Base-by-base conservation (phyloP, 345 rosid genomes). In the Eucalyptus sideroxylon region DNA sequence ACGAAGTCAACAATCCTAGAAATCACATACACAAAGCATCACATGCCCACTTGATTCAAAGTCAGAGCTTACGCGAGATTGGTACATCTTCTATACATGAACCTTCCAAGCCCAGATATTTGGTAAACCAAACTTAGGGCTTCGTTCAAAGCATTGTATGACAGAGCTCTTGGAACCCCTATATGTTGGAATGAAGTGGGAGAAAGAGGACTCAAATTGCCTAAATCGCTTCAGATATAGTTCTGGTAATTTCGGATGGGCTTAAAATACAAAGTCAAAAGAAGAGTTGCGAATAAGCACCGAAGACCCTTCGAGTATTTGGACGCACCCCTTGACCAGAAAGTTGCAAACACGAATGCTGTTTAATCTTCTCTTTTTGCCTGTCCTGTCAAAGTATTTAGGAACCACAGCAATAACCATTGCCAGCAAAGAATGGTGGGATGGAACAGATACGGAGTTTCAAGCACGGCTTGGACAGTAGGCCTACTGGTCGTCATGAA, bases 401-500 rank as follows among this genome's bases (percentile, higher is more conserved):
- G 98, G 98, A 26, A 91, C 95, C n/a, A 97, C 97, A 10, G 97
- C 98, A 53, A 50, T 44, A 15, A 96, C 98, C 27, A 95, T 96
- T 86, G 87, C 96, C 13, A 91, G 88, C 94, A 95, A 97, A 55
- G 95, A 93, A 86, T 95, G 99, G 99, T 92, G 95, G 96, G 95
- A 92, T n/a, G 96, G 93, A 81, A 96, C 98, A 2, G 99, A 96
- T 89, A 96, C 94, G 94, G 96, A 94, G 56, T 93, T 97, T 89
- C 99, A 95, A 92, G 96, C 97, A 12, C 96, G 99, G 99, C 99
- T 16, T 98, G 96, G 44, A 94, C 98, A 34, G 99, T 96, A 14
- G 98, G 99, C 56, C 95, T 97, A 53, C 99, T 98, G 3, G 98
- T 96, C n/a, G 97, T 97, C 87, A 96, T 96, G 98, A 97, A 97